Base-by-base conservation (phyloP, 2,329 filamentous ascomycete genomes). In the Alternaria sp. region DNA sequence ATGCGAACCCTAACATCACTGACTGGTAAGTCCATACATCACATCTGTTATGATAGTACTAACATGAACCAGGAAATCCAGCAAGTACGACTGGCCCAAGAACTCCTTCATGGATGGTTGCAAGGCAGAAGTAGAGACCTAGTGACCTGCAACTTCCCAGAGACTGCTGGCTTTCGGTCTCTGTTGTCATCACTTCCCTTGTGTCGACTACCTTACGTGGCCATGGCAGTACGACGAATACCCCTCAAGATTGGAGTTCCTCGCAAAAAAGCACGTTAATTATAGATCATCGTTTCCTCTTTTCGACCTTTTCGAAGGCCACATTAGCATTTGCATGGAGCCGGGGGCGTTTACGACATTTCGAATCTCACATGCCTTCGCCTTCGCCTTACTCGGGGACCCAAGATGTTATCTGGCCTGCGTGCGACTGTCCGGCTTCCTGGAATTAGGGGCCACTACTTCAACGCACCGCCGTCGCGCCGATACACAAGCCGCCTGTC, bases 1-100 rank as follows among this genome's bases (percentile, higher is more conserved):
- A 91, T 71, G 80, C 81, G 58, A 90, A 91, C 73, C 81, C 83
- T 26, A 92, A 92, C 71, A 71, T 88, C 63, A 92, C 90, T 9
- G 79, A 80, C 57, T 91, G 89, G 88, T 88, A 84, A 72, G 83
- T 76, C 6, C 3, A 13, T 6, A 19, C 13, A 54, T 26, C 13
- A 11, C 11, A n/a, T 19, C 46, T 26, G n/a, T 19, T 21, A 10
- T 13, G 15, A 28, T 17, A 23, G 40, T 19, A 44, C 63, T 76
- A 62, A 73, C 62, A 28, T 13, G 7, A 19, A 26, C 19, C 58
- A 84, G 83, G 82, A 64, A 74, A 59, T 72, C 80, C 65, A 86
- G 88, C 30, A 82, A 82, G 11, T 90, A 87, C 66, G 69, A 78
- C 3, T 89, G 87, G 87, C 89, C 89, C 3, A 84, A 84, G 74